Evolutionary conservation across 805 yeast genomes (phyloP).

Genomic region (Ogataea salicorniae): DNA sequence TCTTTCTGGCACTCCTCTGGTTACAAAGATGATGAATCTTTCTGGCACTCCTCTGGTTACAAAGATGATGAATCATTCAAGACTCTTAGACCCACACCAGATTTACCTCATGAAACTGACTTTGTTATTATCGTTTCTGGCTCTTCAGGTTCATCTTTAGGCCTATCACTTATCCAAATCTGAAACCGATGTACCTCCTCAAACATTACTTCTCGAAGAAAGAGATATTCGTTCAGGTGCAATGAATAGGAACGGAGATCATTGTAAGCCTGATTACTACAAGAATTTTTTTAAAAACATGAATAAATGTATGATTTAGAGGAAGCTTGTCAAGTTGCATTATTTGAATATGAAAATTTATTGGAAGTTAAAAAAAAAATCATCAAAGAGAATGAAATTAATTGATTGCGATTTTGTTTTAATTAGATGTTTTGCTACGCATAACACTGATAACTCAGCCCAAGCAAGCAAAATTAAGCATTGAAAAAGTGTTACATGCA

Average conservation of each 20-base stretch:
- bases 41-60: conserved; percentile 14
- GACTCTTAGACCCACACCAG: conserved; percentile 15
- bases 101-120: conserved; percentile 35
- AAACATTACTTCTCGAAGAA: conserved; percentile 32
- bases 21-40: conserved; percentile 13
- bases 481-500: conserved; percentile 13
- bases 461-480: background rate
- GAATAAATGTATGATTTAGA: conserved; percentile 17
- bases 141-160: conserved; percentile 40
- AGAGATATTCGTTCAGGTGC: conserved; percentile 37
- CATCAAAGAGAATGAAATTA: conserved; percentile 26
- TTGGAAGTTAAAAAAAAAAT: conserved; percentile 28
- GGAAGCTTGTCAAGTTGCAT: conserved; percentile 32
- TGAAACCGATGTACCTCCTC: conserved; percentile 1
- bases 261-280: conserved; percentile 34
- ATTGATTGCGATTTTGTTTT: conserved; percentile 30
- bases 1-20: conserved; percentile 19
- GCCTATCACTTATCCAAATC: conserved; percentile 20
- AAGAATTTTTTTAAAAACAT: conserved; percentile 13
- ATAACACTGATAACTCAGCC: background rate
- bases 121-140: conserved; percentile 42
- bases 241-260: conserved; percentile 47
- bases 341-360: conserved; percentile 34
- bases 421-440: conserved; percentile 22
- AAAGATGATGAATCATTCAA: conserved; percentile 15